phyloP scores from a whole-genome alignment of 75 land plant genomes.

The Larix kaempferi region DNA sequence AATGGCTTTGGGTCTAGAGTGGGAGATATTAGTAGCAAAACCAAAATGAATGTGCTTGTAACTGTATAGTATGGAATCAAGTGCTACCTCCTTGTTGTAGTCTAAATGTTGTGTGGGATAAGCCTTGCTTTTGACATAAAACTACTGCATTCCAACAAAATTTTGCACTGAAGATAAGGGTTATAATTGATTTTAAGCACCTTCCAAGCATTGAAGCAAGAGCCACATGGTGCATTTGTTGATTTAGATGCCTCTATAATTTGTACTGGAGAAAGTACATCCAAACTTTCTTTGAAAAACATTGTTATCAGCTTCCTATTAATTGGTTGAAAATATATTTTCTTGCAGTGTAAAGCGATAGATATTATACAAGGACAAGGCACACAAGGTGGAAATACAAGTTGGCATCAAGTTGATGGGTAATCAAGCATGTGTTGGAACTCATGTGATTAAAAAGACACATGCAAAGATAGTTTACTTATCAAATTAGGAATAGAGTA shows the following conservation, averaged over 20 bases:
- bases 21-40: constrained; percentile 51
- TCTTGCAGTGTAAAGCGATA: no score
- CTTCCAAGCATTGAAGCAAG: constrained; percentile 39
- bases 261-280: no score
- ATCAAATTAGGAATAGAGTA: no score
- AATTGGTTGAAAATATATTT: no score
- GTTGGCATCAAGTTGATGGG: no score
- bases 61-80: constrained; percentile 44
- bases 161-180: background rate
- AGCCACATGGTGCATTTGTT: constrained; percentile 22
- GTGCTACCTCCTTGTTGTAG: constrained; percentile 39
- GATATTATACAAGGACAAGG: no score
- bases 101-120: background rate
- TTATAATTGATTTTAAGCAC: constrained; percentile 6
- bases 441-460: no score
- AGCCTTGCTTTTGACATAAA: background rate
- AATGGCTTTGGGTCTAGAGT: constrained; percentile 28
- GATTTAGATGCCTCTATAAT: background rate
- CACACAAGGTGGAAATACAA: no score
- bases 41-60: constrained; percentile 67
- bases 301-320: no score
- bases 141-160: background rate
- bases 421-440: no score
- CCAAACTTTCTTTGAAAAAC: no score
- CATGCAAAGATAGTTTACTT: no score